These are phyloP conservation scores for Hypholoma sublateritium DNA, from an alignment of 768 basidiomycete species.

Conservation along the genomic window DNA sequence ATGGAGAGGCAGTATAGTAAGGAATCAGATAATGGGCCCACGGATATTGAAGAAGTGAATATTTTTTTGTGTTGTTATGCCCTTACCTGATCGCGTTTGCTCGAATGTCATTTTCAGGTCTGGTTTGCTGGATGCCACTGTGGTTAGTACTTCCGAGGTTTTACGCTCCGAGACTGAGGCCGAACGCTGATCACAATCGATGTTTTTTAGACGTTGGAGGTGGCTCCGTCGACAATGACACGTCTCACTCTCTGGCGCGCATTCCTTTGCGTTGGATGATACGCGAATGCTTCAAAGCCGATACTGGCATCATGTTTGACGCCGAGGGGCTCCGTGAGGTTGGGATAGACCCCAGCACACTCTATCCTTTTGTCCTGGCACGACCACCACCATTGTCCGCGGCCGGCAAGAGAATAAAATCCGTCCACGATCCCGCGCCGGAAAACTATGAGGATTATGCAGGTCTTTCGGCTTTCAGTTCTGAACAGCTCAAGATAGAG, in stretches of 20 bases:
- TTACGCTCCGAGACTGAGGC: neutral
- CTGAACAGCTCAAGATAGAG: slow-evolving; percentile 20
- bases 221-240: slow-evolving; percentile 45
- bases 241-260: slow-evolving; percentile 41
- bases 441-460: neutral
- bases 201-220: slow-evolving; percentile 50
- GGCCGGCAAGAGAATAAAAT: slow-evolving; percentile 25
- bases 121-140: slow-evolving; percentile 45
- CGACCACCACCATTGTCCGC: slow-evolving; percentile 42
- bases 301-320: slow-evolving; percentile 61
- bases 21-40: slow-evolving; percentile 7
- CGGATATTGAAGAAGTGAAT: slow-evolving; percentile 46
- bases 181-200: neutral
- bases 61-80: neutral
- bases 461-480: neutral
- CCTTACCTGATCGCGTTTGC: neutral
- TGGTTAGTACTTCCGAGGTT: slow-evolving; percentile 22
- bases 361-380: slow-evolving; percentile 34
- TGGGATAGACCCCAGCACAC: slow-evolving; percentile 36
- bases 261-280: slow-evolving; percentile 70
- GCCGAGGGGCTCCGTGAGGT: slow-evolving; percentile 37
- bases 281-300: slow-evolving; percentile 58
- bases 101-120: slow-evolving; percentile 18
- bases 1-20: slow-evolving; percentile 1
- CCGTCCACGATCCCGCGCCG: slow-evolving; percentile 15